Base-by-base conservation (phyloP, 1,139 yeast species). In the Hemisphaericaspora xylanilytica region DNA sequence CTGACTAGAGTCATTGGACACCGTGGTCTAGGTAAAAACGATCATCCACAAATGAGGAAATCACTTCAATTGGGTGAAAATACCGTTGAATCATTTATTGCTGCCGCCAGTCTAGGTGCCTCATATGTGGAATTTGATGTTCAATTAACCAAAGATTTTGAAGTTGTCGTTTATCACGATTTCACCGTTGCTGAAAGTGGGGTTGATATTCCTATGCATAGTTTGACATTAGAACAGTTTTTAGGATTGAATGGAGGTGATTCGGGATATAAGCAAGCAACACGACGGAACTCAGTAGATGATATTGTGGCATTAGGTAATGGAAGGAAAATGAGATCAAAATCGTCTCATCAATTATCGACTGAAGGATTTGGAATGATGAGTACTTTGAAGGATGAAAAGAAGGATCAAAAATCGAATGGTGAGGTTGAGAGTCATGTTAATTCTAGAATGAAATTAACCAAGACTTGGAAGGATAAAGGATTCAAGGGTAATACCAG, bases 141-240 rank as follows among this genome's bases (percentile, higher is more conserved):
- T 28, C 98, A 92, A 60, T 68, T 92, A 49, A 92, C 98, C n/a
- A 89, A 89, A 56, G 97, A 92, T 61, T 73, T 73, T 48, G 81
- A 88, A 10, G 97, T 97, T 1, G 97, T 92, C 10, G 85, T 92
- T 28, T 92, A 92, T 56, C 98, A 92, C 59, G 98, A 92, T 60
- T 92, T 92, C 57, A 63, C 89, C 22, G 97, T 92, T 32, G 96
- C 97, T 2, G 97, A 92, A 59, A 82, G 95, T 3, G 98, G 98
- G 10, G 89, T 87, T 39, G 98, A 92, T 64, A 84, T 90, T 37
- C 97, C 97, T 3, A 90, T 92, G 96, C 96, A 90, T 61, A 80
- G 85, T 16, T 68, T 92, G 53, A 90, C 97, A 0, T 71, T 84
- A 24, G 97, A 92, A 56, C 97, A 92, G 59, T 92, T 92, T 52